These are phyloP conservation scores for Cornus controversa DNA, from an alignment of 148 eudicot species.

Conservation along the genomic window DNA sequence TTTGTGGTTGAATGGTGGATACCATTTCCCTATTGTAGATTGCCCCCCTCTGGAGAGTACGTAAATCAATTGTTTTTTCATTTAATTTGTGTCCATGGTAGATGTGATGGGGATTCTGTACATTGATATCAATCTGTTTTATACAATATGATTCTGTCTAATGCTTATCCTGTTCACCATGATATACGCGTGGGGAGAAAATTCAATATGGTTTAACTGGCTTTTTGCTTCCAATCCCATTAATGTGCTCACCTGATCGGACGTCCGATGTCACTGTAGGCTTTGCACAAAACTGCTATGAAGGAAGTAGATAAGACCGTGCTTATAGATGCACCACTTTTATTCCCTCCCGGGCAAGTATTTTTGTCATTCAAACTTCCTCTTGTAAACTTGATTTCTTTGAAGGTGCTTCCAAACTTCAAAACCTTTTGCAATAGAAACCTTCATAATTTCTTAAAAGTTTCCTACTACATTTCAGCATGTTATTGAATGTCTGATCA, in stretches of 20 bases:
- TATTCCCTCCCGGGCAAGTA: conserved; percentile 98
- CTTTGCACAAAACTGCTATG: conserved; percentile 48
- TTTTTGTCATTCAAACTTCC: conserved; percentile 5
- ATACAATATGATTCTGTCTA: neutral
- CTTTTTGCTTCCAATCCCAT: neutral
- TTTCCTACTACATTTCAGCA: too few relatives aligned
- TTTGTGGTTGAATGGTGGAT: neutral
- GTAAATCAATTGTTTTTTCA: neutral
- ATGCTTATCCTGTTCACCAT: neutral
- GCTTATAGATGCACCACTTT: conserved; percentile 87
- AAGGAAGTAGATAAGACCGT: conserved; percentile 78
- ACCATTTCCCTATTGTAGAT: neutral
- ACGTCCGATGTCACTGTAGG: conserved; percentile 35
- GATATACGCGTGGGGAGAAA: neutral
- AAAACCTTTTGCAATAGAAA: neutral
- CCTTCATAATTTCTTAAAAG: too few relatives aligned
- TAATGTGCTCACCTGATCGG: neutral
- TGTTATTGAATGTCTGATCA: too few relatives aligned
- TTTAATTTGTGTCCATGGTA: neutral
- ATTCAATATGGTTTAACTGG: neutral
- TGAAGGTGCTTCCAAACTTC: neutral
- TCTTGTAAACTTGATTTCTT: neutral
- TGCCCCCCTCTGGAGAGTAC: neutral
- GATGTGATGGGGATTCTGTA: neutral
- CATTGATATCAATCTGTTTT: neutral